These are phyloP conservation scores for Henckelia pumila DNA, from an alignment of 257 asterid genomes.

Conservation along the genomic window DNA sequence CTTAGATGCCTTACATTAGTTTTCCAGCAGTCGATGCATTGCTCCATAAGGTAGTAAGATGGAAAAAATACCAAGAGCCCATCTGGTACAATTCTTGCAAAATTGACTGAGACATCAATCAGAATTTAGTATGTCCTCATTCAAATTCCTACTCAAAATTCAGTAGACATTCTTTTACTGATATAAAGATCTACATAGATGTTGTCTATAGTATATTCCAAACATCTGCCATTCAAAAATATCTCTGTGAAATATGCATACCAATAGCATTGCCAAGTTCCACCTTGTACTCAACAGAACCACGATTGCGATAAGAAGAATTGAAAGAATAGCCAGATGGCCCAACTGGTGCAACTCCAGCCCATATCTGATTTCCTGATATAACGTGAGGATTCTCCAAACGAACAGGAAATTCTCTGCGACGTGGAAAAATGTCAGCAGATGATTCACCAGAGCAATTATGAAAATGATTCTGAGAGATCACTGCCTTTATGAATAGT, in stretches of 20 bases:
- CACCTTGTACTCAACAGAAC: constrained; percentile 79
- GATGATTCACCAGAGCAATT: constrained; percentile 18
- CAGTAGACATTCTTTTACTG: constrained; percentile 4
- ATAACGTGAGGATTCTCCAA: constrained; percentile 99
- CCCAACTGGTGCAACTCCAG: constrained; percentile 84
- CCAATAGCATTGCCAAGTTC: constrained; percentile 99
- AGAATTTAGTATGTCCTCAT: constrained; percentile 27
- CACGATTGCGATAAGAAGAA: constrained; percentile 87
- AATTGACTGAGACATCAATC: constrained; percentile 65
- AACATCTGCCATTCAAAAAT: background rate
- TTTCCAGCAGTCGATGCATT: constrained; percentile 90
- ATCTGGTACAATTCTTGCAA: constrained; percentile 96
- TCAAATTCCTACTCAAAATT: constrained; percentile 19
- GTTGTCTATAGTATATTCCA: background rate
- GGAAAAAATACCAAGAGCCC: constrained; percentile 96
- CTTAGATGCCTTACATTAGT: constrained; percentile 48
- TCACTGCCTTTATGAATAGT: constrained; percentile 15
- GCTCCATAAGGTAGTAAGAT: constrained; percentile 87
- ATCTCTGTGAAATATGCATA: constrained; percentile 34
- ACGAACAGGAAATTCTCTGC: constrained; percentile 86
- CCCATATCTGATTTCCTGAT: constrained; percentile 88
- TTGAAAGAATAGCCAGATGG: constrained; percentile 92
- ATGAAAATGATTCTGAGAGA: constrained; percentile 15
- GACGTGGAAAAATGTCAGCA: constrained; percentile 25
- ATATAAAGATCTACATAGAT: constrained; percentile 4